Percentiles rank a stretch among this genome's conserved stretches.
Conservation (phyloP, 1,284 basidiomycete species). For the Mycosarcoma maydis region DNA sequence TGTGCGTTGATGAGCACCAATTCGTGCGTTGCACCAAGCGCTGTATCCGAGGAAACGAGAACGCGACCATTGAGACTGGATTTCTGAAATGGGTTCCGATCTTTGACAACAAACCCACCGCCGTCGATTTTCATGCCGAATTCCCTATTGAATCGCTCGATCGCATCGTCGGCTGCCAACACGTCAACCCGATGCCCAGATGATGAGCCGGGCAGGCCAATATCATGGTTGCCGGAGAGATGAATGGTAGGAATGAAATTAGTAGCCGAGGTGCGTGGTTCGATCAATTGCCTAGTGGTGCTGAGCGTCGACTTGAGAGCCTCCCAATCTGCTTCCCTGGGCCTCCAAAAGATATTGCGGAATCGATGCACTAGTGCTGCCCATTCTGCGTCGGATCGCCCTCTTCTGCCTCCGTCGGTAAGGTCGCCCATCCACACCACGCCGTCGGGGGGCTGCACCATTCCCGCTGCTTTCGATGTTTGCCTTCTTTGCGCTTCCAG, state of each 20-base stretch:
- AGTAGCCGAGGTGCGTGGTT: conserved; percentile 16
- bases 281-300: conserved; percentile 24
- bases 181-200: conserved; percentile 11
- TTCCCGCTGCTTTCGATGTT: not conserved
- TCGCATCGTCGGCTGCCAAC: conserved; percentile 27
- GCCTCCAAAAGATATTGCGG: conserved; percentile 31
- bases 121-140: conserved; percentile 30
- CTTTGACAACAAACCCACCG: conserved; percentile 33
- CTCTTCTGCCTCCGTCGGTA: conserved; percentile 44
- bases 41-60: conserved; percentile 26
- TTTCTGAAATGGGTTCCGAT: conserved; percentile 10
- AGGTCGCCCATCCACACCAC: conserved; percentile 55
- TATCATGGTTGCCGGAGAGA: conserved; percentile 58
- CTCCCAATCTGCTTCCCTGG: conserved; percentile 31
- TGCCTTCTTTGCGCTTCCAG: conserved; percentile 1
- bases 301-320: conserved; percentile 15
- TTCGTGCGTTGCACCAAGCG: conserved; percentile 50
- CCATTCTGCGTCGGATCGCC: conserved; percentile 19
- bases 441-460: conserved; percentile 36
- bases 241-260: conserved; percentile 39
- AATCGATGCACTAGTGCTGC: conserved; percentile 30
- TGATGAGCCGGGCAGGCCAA: conserved; percentile 40
- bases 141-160: conserved; percentile 25
- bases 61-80: conserved; percentile 48
- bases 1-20: conserved; percentile 51